These are phyloP conservation scores for Mortierella sp. DNA, from an alignment of 371 early-diverging fungal genomes.

Conservation along the genomic window DNA sequence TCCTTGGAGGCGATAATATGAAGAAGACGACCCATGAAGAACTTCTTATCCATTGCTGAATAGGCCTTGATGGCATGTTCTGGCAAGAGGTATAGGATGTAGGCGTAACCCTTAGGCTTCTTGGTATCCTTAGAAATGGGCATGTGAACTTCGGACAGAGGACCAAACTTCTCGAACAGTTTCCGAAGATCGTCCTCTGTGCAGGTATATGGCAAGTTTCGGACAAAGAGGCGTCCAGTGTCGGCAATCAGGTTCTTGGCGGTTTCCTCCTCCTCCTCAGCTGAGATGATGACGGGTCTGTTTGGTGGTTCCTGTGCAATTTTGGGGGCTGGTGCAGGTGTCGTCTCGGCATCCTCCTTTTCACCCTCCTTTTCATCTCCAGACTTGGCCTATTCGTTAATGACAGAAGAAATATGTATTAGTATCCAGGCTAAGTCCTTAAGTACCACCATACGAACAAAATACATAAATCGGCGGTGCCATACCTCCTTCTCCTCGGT, in stretches of 20 bases:
- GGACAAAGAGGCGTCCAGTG: conserved; percentile 94
- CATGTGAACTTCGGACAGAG: conserved; percentile 93
- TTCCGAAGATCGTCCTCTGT: conserved; percentile 89
- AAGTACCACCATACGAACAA: neutral
- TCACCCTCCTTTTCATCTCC: conserved; percentile 29
- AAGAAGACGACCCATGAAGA: conserved; percentile 93
- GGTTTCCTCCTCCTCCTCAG: conserved; percentile 52
- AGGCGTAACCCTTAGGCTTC: conserved; percentile 95
- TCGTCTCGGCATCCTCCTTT: conserved; percentile 25
- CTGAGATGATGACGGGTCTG: conserved; percentile 54
- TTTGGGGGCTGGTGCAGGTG: conserved; percentile 27
- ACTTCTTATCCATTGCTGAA: conserved; percentile 81
- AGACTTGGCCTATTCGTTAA: conserved; percentile 5
- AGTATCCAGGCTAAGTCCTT: neutral
- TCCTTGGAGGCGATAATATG: conserved; percentile 84
- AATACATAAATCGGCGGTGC: neutral
- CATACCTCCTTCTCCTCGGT: conserved; percentile 38
- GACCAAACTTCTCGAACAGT: conserved; percentile 89
- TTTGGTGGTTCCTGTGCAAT: conserved; percentile 55
- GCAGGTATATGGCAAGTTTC: conserved; percentile 92
- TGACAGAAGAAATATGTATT: neutral
- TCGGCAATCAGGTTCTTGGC: conserved; percentile 84
- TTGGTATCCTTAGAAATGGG: conserved; percentile 94
- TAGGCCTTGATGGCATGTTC: conserved; percentile 96
- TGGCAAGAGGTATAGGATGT: conserved; percentile 88